phyloP scores from a whole-genome alignment of 2,329 filamentous ascomycete species.

The Diaporthe vexans region DNA sequence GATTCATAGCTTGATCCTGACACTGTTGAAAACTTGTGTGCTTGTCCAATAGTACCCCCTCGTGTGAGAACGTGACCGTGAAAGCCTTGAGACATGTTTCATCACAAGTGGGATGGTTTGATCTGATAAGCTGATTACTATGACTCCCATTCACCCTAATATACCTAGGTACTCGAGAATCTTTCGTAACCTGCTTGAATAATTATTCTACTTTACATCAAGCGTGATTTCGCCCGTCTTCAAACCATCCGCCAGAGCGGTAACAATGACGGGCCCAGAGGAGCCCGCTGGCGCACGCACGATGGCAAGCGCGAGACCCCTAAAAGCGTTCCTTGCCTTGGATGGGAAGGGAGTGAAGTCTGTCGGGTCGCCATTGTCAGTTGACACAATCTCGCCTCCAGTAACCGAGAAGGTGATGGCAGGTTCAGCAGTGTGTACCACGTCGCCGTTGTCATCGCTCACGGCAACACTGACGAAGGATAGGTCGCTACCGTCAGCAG shows the following conservation, averaged over 20 bases:
- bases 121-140: neutral
- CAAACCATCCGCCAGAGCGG: conserved; percentile 12
- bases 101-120: neutral
- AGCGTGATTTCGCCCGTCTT: conserved; percentile 23
- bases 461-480: conserved; percentile 61
- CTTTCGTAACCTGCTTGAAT: neutral
- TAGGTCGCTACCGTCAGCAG: conserved; percentile 59
- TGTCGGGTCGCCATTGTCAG: conserved; percentile 65
- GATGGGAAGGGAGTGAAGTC: conserved; percentile 60
- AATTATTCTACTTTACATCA: neutral
- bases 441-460: conserved; percentile 58
- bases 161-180: too few species aligned
- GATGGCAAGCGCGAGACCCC: conserved; percentile 57
- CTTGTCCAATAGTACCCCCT: too few species aligned
- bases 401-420: conserved; percentile 59
- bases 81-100: neutral
- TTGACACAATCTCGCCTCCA: conserved; percentile 62
- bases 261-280: neutral
- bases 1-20: too few species aligned
- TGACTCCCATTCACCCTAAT: too few species aligned
- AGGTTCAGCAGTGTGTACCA: conserved; percentile 59
- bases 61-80: too few species aligned
- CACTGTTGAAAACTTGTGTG: too few species aligned
- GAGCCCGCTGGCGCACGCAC: conserved; percentile 44
- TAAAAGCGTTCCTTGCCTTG: conserved; percentile 56